These are phyloP conservation scores for Calocybe cyanea DNA, from an alignment of 768 basidiomycete species.

Conservation along the genomic window DNA sequence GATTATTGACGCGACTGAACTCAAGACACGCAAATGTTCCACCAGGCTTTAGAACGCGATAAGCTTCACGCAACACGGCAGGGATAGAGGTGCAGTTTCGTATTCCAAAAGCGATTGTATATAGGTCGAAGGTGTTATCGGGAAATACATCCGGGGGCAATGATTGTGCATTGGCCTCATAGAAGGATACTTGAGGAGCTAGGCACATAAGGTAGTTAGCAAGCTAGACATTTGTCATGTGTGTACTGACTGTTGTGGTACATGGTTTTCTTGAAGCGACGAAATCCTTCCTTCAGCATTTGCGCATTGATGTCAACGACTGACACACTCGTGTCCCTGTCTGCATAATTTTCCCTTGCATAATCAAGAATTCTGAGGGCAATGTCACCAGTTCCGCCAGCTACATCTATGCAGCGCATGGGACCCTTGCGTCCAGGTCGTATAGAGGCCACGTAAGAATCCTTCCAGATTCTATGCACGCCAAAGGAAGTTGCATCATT, in stretches of 20 bases:
- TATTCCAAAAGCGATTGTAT: conserved; percentile 98
- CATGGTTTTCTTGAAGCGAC: conserved; percentile 93
- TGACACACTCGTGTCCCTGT: conserved; percentile 85
- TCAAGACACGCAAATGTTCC: conserved; percentile 95
- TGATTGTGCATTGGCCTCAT: conserved; percentile 88
- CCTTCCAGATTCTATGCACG: conserved; percentile 96
- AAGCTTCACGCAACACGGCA: conserved; percentile 81
- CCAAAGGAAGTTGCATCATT: conserved; percentile 99
- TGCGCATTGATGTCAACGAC: conserved; percentile 93
- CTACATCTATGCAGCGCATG: conserved; percentile 87
- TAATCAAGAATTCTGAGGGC: conserved; percentile 90
- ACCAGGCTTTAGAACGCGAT: conserved; percentile 94
- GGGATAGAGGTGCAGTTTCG: conserved; percentile 94
- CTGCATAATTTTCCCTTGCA: conserved; percentile 83
- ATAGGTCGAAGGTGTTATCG: conserved; percentile 86
- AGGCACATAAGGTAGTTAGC: conserved; percentile 8
- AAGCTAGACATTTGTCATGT: neutral
- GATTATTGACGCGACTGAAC: conserved; percentile 90
- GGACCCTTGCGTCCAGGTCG: conserved; percentile 75
- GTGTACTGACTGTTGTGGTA: conserved; percentile 84
- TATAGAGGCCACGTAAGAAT: conserved; percentile 73
- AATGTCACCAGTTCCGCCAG: conserved; percentile 97
- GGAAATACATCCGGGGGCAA: conserved; percentile 65
- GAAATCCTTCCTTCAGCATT: conserved; percentile 92
- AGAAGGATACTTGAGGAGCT: conserved; percentile 93